phyloP scores from a whole-genome alignment of 1,284 basidiomycete genomes.

The Mycena sp. region DNA sequence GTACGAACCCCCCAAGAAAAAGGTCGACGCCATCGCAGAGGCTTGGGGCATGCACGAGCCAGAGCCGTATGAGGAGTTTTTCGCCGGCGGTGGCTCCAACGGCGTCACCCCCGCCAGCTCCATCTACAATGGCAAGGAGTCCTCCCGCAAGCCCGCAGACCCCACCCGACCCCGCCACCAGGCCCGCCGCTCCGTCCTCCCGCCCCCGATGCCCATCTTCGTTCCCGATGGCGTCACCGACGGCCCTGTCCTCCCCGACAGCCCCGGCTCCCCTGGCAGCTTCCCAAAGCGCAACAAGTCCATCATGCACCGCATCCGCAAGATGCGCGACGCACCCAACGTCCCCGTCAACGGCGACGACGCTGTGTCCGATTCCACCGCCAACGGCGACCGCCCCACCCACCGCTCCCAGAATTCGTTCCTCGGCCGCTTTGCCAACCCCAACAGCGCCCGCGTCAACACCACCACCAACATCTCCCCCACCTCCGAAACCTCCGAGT shows the following conservation, averaged over 20 bases:
- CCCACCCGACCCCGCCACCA: slow-evolving; percentile 43
- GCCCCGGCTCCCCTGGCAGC: slow-evolving; percentile 51
- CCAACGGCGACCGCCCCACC: slow-evolving; percentile 56
- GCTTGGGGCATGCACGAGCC: slow-evolving; percentile 91
- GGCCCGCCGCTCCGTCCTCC: slow-evolving; percentile 60
- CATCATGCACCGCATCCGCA: slow-evolving; percentile 84
- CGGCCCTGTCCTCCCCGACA: slow-evolving; percentile 41
- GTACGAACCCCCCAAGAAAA: slow-evolving; percentile 71
- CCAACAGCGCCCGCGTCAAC: slow-evolving; percentile 32
- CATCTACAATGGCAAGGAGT: slow-evolving; percentile 68
- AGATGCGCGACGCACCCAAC: slow-evolving; percentile 84
- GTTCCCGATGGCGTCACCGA: slow-evolving; percentile 64
- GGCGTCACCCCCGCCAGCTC: slow-evolving; percentile 70
- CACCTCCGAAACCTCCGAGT: slow-evolving; percentile 56
- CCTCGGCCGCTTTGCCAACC: slow-evolving; percentile 71
- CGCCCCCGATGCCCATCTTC: slow-evolving; percentile 85
- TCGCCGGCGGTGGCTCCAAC: slow-evolving; percentile 65
- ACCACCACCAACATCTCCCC: slow-evolving; percentile 23
- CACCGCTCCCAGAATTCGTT: slow-evolving; percentile 78
- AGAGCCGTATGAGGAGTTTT: slow-evolving; percentile 88
- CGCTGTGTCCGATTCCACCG: slow-evolving; percentile 52
- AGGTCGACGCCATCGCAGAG: slow-evolving; percentile 83
- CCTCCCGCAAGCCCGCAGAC: slow-evolving; percentile 38
- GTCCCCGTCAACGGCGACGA: slow-evolving; percentile 71
- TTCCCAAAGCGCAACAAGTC: slow-evolving; percentile 79